These are phyloP conservation scores for Cryptococcus wingfieldii DNA, from an alignment of 1,284 basidiomycete genomes.

Conservation along the genomic window DNA sequence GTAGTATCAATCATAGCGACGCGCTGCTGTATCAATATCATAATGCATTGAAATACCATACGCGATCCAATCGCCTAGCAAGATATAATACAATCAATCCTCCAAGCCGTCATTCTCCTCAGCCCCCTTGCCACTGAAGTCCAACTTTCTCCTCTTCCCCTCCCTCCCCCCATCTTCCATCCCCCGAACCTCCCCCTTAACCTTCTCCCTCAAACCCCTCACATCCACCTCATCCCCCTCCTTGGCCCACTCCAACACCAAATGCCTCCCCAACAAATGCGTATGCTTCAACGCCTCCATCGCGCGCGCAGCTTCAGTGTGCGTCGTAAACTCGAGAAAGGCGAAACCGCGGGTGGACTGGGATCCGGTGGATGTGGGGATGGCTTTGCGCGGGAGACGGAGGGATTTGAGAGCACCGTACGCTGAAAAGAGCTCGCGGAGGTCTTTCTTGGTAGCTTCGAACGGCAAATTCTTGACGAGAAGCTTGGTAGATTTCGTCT, in stretches of 20 bases:
- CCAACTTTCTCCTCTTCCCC: slow-evolving; percentile 44
- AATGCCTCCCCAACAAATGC: slow-evolving; percentile 89
- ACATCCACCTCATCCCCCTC: slow-evolving; percentile 63
- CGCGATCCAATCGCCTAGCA: not conserved
- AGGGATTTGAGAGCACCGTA: slow-evolving; percentile 90
- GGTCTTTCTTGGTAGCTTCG: slow-evolving; percentile 89
- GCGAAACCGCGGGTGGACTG: slow-evolving; percentile 72
- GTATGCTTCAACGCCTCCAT: slow-evolving; percentile 82
- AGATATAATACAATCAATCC: not conserved
- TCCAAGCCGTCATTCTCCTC: slow-evolving; percentile 37
- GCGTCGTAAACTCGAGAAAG: slow-evolving; percentile 86
- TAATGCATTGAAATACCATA: not conserved
- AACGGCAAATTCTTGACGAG: slow-evolving; percentile 97
- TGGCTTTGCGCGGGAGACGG: slow-evolving; percentile 80
- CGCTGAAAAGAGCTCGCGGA: slow-evolving; percentile 80
- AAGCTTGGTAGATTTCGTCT: slow-evolving; percentile 72
- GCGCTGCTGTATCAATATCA: too few relatives aligned
- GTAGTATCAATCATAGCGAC: too few relatives aligned
- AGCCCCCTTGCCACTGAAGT: slow-evolving; percentile 24
- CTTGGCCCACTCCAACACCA: slow-evolving; percentile 91
- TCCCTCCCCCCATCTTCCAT: slow-evolving; percentile 26
- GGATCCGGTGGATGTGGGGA: slow-evolving; percentile 59
- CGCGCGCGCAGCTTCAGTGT: slow-evolving; percentile 80
- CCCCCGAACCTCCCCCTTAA: slow-evolving; percentile 43
- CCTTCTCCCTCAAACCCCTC: slow-evolving; percentile 70